Base-by-base conservation (phyloP, 306 rosid genomes). In the Cucurbita pepo region DNA sequence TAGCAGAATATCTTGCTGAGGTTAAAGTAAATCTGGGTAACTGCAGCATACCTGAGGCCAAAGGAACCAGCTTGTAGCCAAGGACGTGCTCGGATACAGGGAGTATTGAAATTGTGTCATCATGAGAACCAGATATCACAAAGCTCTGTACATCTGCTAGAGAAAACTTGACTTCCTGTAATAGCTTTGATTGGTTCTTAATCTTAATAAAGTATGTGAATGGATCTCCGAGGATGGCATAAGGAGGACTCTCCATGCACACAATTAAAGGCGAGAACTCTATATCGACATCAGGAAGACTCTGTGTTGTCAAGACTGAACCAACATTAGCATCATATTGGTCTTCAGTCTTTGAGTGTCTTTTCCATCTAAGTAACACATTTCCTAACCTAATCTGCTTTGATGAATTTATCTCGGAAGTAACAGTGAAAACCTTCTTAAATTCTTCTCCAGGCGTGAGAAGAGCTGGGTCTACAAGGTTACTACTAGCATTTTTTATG, bases 201-300 rank as follows among this genome's bases (percentile, higher is more conserved):
- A 91, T 85, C 83, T 87, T 87, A 50, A 91, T 77, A 18, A 74
- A 75, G 81, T 83, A 89, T 7, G 96, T 87, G 85, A 94, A 94
- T 60, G 99, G 95, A 53, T 89, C 92, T 64, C 97, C 97, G 41
- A 91, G 77, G 73, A 85, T 77, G 77, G 92, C 96, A 56, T 85
- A 86, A 74, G 97, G 96, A 54, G 99, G 97, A 61, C 88, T 91
- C 73, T 89, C 99, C 83, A 94, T 79, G 77, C 86, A 91, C 81
- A 86, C 91, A n/a, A 91, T 79, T 80, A 94, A 76, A 61, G 96
- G 95, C 0, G 99, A 83, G 44, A 75, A 76, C 84, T 89, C 97
- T 56, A 88, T 77, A 77, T 80, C 80, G 84, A 84, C 81, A 56
- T 86, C 90, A 1, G 97, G 95, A 79, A 94, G 88, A 44, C 18